These are phyloP conservation scores for Cladosporium colombiae DNA, from an alignment of 2,329 filamentous ascomycete genomes.

Conservation along the genomic window DNA sequence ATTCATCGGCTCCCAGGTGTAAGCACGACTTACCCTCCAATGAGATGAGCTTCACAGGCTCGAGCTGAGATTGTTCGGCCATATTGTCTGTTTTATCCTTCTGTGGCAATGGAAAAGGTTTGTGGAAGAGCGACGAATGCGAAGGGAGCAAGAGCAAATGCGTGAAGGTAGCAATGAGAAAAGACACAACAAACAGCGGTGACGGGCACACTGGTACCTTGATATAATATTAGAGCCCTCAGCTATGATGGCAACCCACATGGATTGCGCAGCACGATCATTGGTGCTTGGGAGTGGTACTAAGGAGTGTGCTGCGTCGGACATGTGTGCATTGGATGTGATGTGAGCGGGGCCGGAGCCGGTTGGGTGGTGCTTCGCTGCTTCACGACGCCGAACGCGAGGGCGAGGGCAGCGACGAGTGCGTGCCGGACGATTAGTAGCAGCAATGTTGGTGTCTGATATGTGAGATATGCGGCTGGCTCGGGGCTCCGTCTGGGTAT, in stretches of 20 bases:
- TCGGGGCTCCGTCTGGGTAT: background rate
- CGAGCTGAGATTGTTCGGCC: conserved; percentile 26
- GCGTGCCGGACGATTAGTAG: background rate
- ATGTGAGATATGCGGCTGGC: background rate
- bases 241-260: conserved; percentile 13
- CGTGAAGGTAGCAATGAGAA: background rate
- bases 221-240: conserved; percentile 3
- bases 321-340: conserved; percentile 2
- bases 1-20: background rate
- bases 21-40: conserved; percentile 35
- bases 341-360: conserved; percentile 15
- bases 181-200: background rate
- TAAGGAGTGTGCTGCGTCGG: conserved; percentile 5
- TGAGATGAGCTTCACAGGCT: conserved; percentile 38
- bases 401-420: background rate
- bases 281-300: background rate
- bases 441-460: background rate
- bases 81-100: conserved; percentile 10
- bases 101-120: background rate
- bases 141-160: background rate
- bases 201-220: background rate
- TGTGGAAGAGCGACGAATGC: background rate
- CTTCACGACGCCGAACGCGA: conserved; percentile 15
- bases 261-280: conserved; percentile 1
- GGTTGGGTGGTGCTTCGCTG: conserved; percentile 11